Evolutionary conservation across 495 filamentous ascomycete genomes (phyloP).

Genomic region (Aspergillus sclerotioniger): DNA sequence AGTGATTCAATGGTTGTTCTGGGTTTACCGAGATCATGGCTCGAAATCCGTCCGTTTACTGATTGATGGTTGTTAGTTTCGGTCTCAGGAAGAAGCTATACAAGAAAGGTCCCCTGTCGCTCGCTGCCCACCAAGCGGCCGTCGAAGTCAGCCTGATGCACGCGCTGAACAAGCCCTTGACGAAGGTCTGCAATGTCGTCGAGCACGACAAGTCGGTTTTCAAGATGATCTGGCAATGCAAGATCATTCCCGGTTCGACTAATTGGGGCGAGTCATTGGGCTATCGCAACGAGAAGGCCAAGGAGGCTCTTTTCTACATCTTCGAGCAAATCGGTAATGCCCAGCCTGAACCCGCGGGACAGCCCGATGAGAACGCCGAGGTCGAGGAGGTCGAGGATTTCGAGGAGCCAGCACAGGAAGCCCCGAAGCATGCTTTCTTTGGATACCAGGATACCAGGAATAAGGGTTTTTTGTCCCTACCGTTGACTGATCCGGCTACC

Average conservation of each 20-base stretch:
- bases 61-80: slow-evolving; percentile 14
- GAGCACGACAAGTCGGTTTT: slow-evolving; percentile 31
- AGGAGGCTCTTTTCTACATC: slow-evolving; percentile 35
- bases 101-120: slow-evolving; percentile 19
- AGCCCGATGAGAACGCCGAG: slow-evolving; percentile 2
- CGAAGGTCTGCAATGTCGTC: slow-evolving; percentile 28
- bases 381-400: slow-evolving; percentile 16
- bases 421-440: slow-evolving; percentile 12
- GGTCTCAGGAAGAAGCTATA: slow-evolving; percentile 21
- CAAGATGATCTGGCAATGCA: slow-evolving; percentile 27
- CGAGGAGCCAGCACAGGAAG: slow-evolving; percentile 7
- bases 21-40: not conserved
- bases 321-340: slow-evolving; percentile 38
- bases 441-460: slow-evolving; percentile 19
- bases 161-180: slow-evolving; percentile 33
- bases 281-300: slow-evolving; percentile 29
- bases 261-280: slow-evolving; percentile 31
- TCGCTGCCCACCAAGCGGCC: slow-evolving; percentile 41
- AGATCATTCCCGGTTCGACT: slow-evolving; percentile 22
- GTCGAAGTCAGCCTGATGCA: slow-evolving; percentile 48
- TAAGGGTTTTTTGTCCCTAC: slow-evolving; percentile 32
- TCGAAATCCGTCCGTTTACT: not conserved
- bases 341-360: slow-evolving; percentile 15
- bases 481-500: slow-evolving; percentile 55
- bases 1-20: slow-evolving; percentile 10